Evolutionary conservation across 2,329 filamentous ascomycete genomes (phyloP).

Genomic region (Claviceps purpurea): DNA sequence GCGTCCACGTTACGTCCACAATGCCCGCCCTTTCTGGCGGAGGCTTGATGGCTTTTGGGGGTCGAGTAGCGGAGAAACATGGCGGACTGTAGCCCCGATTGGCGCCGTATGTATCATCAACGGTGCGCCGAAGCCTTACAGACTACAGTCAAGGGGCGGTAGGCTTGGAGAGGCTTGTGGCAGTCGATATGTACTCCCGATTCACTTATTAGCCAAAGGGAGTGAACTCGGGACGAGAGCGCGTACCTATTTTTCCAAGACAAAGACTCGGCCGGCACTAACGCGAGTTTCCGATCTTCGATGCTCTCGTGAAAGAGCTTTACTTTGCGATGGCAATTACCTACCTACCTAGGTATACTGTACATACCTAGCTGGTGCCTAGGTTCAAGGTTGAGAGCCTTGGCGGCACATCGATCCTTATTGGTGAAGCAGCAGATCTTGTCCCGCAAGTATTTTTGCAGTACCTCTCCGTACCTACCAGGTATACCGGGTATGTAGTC

Average conservation of each 20-base stretch:
- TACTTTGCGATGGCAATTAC: too few species aligned
- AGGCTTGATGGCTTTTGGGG: constrained; percentile 1
- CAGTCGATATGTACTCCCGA: neutral
- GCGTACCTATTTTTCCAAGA: too few species aligned
- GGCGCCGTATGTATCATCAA: constrained; percentile 6
- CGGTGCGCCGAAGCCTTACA: constrained; percentile 5
- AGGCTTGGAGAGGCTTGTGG: neutral
- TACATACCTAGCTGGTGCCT: too few species aligned
- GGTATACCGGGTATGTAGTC: too few species aligned
- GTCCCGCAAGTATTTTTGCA: neutral
- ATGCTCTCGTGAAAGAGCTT: too few species aligned
- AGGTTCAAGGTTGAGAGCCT: neutral
- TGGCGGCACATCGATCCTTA: neutral
- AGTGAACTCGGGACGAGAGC: too few species aligned
- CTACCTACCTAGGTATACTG: too few species aligned
- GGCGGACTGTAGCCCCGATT: neutral
- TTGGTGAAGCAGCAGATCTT: neutral
- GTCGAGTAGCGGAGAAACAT: constrained; percentile 3
- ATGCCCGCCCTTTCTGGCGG: constrained; percentile 5
- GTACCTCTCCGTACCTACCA: too few species aligned
- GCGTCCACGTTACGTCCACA: neutral
- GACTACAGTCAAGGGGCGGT: neutral
- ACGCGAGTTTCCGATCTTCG: too few species aligned
- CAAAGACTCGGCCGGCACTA: too few species aligned
- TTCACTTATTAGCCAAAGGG: too few species aligned